Evolutionary conservation across 768 basidiomycete species (phyloP), one percentile per base, ranked within the genome.

Genomic region (Melanogaster broomeanus): DNA sequence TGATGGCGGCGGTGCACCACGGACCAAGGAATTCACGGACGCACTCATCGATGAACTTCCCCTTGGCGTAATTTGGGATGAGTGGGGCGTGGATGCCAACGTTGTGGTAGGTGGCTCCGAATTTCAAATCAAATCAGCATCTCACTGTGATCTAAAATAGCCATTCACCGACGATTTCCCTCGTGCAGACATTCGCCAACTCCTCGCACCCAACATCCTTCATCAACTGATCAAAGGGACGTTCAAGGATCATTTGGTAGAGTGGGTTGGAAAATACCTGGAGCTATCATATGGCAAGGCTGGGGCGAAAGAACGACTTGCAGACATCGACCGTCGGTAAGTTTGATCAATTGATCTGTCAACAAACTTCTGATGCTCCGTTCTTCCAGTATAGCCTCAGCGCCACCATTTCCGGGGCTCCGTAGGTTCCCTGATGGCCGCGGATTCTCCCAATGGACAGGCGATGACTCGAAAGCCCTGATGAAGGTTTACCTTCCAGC

Each of bases 161-260:
- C 68, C 69, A 13, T 72, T 70, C 42, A 70, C 66, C 1, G 42
- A 33, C 15, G 44, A 58, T 24, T 70, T 69, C 25, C 65, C 66
- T 3, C 60, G 57, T n/a, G 66, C 67, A 2, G 62, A 73, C 24
- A 72, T 72, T 12, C 61, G 69, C 51, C 55, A 67, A 21, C 55
- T 70, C 0, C 42, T 72, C 0, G 21, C 65, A 2, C 55, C 55
- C 4, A 66, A 69, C 44, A 45, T 71, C 0, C 56, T 71, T 1
- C 68, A 67, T 56, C 65, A 69, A 55, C 5, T 69, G 0, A 63
- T 69, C 49, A n/a, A n/a, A n/a, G n/a, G n/a, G n/a, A n/a, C n/a
- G n/a, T n/a, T n/a, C n/a, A n/a, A n/a, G n/a, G n/a, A n/a, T n/a
- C n/a, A n/a, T n/a, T n/a, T n/a, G n/a, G n/a, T n/a, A n/a, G n/a